A percentile compares a stretch with the other conserved stretches of the same genome.
Evolutionary conservation across 2,329 filamentous ascomycete species (phyloP).

Genomic region (Curvularia lunata): DNA sequence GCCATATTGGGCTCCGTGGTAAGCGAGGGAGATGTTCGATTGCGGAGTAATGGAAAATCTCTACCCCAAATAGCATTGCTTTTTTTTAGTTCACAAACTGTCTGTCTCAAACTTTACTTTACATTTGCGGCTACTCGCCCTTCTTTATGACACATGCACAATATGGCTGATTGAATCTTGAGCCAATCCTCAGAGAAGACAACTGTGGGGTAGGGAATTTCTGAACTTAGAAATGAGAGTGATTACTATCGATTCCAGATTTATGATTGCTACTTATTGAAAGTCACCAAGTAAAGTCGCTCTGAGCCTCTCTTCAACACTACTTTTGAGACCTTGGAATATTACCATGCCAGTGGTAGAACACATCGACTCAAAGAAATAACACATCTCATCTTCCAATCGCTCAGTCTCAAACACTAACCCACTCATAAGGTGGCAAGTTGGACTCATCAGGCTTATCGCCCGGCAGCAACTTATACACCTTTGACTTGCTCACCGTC

Average conservation of each 20-base stretch:
- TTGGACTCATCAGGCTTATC: conserved; percentile 5
- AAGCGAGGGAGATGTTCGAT: background rate
- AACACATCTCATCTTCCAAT: too few relatives aligned
- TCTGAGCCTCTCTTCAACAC: too few relatives aligned
- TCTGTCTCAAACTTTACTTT: background rate
- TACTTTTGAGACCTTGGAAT: background rate
- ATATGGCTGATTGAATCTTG: too few relatives aligned
- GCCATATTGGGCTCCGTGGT: background rate
- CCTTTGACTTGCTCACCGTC: conserved; percentile 12
- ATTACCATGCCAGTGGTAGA: background rate
- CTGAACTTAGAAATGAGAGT: too few relatives aligned
- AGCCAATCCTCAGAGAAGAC: background rate
- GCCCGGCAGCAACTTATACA: conserved; percentile 10
- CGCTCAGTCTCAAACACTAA: background rate
- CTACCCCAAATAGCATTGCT: too few relatives aligned
- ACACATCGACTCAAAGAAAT: background rate
- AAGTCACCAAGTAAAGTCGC: too few relatives aligned
- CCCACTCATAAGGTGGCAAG: conserved; percentile 16
- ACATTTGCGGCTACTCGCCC: background rate
- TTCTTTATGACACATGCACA: background rate
- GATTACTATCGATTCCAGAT: too few relatives aligned
- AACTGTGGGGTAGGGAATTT: too few relatives aligned
- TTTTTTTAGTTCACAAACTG: background rate
- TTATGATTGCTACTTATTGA: too few relatives aligned
- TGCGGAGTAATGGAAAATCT: background rate